A percentile compares a stretch with the other conserved stretches of the same genome.
phyloP scores from a whole-genome alignment of 164 flowering plant genomes.

The Buxus sempervirens region DNA sequence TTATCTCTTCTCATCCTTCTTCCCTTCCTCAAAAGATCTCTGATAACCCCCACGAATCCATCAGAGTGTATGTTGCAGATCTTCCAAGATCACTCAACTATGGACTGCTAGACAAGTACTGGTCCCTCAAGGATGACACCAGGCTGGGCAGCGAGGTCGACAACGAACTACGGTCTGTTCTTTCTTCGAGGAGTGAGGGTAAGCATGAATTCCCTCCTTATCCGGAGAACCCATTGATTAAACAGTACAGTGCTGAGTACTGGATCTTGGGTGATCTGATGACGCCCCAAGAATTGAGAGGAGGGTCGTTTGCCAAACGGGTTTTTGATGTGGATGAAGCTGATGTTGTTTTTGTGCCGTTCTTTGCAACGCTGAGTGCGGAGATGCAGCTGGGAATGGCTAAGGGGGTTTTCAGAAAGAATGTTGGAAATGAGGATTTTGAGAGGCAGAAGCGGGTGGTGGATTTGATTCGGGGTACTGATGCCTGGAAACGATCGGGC shows the following conservation, averaged over 20 bases:
- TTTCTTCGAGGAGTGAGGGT: constrained; percentile 10
- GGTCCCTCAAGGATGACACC: constrained; percentile 57
- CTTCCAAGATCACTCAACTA: constrained; percentile 70
- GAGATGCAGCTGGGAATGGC: constrained; percentile 65
- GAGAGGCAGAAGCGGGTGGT: constrained; percentile 56
- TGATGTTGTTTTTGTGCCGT: constrained; percentile 90
- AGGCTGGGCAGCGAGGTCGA: constrained; percentile 62
- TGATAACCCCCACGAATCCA: constrained; percentile 12
- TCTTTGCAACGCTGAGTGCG: constrained; percentile 88
- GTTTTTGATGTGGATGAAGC: constrained; percentile 52
- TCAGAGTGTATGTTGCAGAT: constrained; percentile 47
- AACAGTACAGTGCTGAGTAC: constrained; percentile 98
- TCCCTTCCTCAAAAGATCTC: constrained; percentile 8
- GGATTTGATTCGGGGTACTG: constrained; percentile 43
- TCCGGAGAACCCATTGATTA: constrained; percentile 85
- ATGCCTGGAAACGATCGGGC: constrained; percentile 62
- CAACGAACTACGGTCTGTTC: constrained; percentile 31
- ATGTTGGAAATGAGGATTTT: constrained; percentile 56
- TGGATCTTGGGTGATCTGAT: constrained; percentile 87
- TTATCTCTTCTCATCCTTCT: constrained; percentile 10
- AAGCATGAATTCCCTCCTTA: constrained; percentile 44
- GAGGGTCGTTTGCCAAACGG: constrained; percentile 61
- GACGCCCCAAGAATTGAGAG: constrained; percentile 46
- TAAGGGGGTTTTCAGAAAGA: constrained; percentile 54
- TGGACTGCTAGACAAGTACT: constrained; percentile 44